Conservation (phyloP, 164 flowering plant species). For the Liriodendron chinense region DNA sequence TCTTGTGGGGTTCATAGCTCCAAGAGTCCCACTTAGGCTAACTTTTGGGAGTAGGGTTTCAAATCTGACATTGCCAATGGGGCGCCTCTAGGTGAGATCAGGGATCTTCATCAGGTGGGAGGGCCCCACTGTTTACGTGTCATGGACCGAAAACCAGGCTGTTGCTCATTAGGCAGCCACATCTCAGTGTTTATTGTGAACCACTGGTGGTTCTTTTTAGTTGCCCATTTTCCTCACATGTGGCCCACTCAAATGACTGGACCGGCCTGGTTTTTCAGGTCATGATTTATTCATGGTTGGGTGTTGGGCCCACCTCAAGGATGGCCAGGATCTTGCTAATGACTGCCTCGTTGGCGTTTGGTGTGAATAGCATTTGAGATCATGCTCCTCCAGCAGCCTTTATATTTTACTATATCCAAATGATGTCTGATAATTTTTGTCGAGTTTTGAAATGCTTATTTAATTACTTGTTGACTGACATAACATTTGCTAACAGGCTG, state of each 20-base stretch:
- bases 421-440: too few relatives aligned
- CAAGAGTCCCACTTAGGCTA: neutral
- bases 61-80: neutral
- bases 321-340: neutral
- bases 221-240: neutral
- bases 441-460: neutral
- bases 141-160: neutral
- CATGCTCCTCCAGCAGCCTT: neutral
- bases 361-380: neutral
- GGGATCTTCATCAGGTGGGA: neutral
- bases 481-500: conserved; percentile 51
- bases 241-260: neutral
- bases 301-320: neutral
- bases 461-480: conserved; percentile 10
- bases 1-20: neutral
- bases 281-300: neutral
- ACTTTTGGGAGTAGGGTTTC: too few relatives aligned
- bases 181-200: too few relatives aligned
- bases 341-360: neutral
- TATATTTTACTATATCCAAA: too few relatives aligned
- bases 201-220: neutral
- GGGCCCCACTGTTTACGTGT: neutral
- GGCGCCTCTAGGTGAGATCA: neutral
- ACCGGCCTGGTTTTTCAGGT: neutral
- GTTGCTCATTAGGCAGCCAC: neutral